Conservation (phyloP, 1,284 basidiomycete genomes). For the Calocybe gambosa region DNA sequence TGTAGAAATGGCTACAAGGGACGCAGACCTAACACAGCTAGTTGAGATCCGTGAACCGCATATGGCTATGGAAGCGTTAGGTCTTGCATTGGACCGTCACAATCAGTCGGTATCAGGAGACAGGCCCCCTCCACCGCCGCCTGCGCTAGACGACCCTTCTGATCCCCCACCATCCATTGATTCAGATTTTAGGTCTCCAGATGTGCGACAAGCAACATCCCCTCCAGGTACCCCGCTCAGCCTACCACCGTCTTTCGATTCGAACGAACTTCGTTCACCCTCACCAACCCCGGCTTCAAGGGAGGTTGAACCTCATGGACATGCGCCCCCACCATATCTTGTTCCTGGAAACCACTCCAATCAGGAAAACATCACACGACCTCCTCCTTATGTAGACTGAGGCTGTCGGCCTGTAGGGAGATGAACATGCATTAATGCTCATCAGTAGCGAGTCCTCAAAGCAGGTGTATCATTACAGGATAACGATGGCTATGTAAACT, state of each 20-base stretch:
- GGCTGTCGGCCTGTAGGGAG: background rate
- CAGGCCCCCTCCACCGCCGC: conserved; percentile 68
- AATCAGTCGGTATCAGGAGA: conserved; percentile 34
- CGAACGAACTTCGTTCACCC: conserved; percentile 22
- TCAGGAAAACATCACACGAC: conserved; percentile 42
- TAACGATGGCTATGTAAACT: conserved; percentile 9
- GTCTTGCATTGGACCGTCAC: conserved; percentile 49
- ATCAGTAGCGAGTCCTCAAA: conserved; percentile 4
- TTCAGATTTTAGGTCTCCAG: conserved; percentile 64
- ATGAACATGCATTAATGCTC: conserved; percentile 2
- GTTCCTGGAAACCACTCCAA: conserved; percentile 41
- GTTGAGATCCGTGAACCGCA: conserved; percentile 50
- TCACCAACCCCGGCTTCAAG: conserved; percentile 25
- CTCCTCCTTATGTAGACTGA: conserved; percentile 53
- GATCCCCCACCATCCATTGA: conserved; percentile 80
- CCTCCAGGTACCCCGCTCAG: conserved; percentile 31
- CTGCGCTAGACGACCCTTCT: conserved; percentile 78
- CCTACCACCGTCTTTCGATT: conserved; percentile 21
- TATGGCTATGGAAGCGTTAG: conserved; percentile 50
- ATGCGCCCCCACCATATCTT: conserved; percentile 60
- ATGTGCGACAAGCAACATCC: conserved; percentile 30
- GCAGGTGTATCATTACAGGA: conserved; percentile 11
- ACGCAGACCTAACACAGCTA: conserved; percentile 61
- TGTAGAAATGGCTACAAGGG: conserved; percentile 62
- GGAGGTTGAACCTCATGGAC: conserved; percentile 31